Base-by-base conservation (phyloP, 495 filamentous ascomycete species). In the Xylaria palmicola region DNA sequence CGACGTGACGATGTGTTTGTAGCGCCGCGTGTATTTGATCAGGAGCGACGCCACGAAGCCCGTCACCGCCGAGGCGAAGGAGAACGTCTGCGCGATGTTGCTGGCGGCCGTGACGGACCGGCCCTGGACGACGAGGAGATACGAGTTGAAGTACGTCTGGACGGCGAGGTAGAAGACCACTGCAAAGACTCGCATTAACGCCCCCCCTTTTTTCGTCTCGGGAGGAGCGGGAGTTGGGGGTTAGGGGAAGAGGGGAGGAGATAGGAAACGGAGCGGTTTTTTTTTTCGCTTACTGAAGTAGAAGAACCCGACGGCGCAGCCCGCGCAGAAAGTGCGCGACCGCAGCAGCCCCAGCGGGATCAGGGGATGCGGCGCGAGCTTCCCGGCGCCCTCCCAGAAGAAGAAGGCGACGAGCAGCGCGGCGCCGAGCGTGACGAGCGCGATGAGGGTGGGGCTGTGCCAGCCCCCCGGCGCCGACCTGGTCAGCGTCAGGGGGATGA, bases 101-200 rank as follows among this genome's bases (percentile, higher is more conserved):
- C 69, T 81, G 0, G 86, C 81, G 52, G 78, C 72, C 19, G 74
- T 70, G 51, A 84, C 69, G 63, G 70, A 74, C 20, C 86, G 81
- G 67, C 82, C 73, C 67, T 85, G 81, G n/a, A 88, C 86, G 13
- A 89, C 85, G 58, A 85, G 79, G 13, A 88, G 74, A 74, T 84
- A 89, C 27, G 83, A 83, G 67, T 76, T 81, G 71, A 85, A 85
- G 69, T 88, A 87, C 9, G 79, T 75, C 58, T 75, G 73, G 53
- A 86, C 81, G 71, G 84, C 86, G 68, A 77, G 83, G 70, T 85
- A 86, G 73, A 85, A 89, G 65, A 79, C 81, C 70, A 89, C 57
- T 60, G 7, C 5, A 44, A 32, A 22, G 34, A 4, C 7, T 19
- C 30, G 24, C 7, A 27, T 56, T 34, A 55, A 20, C 17, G 22